These are phyloP conservation scores for Colletotrichum higginsianum DNA, from an alignment of 2,329 filamentous ascomycete genomes.

Conservation along the genomic window DNA sequence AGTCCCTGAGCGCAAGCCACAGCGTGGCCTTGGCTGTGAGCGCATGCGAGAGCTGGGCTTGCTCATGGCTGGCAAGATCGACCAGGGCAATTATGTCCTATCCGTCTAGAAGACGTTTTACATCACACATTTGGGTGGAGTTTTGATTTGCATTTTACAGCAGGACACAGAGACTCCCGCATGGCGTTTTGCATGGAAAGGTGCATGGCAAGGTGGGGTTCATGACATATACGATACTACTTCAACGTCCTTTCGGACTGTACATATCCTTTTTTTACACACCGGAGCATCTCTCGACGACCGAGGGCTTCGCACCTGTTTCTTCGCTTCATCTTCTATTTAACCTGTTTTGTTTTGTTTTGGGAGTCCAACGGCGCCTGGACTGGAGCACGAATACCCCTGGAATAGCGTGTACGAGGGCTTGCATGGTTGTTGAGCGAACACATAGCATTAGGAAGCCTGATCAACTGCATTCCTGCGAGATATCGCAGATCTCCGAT, in stretches of 20 bases:
- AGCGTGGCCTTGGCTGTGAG: conserved; percentile 90
- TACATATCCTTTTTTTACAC: conserved; percentile 43
- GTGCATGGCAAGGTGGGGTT: conserved; percentile 43
- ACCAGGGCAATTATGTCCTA: conserved; percentile 82
- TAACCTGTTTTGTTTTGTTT: conserved; percentile 5
- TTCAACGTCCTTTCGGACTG: conserved; percentile 41
- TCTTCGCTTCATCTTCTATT: conserved; percentile 34
- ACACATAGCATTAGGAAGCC: conserved; percentile 43
- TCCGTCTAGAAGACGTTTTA: conserved; percentile 68
- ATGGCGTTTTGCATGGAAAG: conserved; percentile 41
- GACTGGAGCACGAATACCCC: conserved; percentile 42
- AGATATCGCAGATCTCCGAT: conserved; percentile 41
- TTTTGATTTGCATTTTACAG: conserved; percentile 26
- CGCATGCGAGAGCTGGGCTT: conserved; percentile 91
- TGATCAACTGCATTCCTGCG: conserved; percentile 43
- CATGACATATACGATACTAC: conserved; percentile 45
- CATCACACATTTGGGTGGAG: conserved; percentile 20
- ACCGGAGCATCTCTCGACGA: conserved; percentile 19
- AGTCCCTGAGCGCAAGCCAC: conserved; percentile 74
- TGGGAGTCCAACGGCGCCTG: conserved; percentile 35
- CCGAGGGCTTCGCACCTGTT: conserved; percentile 31
- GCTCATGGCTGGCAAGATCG: conserved; percentile 85
- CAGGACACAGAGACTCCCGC: conserved; percentile 20
- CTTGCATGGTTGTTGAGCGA: conserved; percentile 41
- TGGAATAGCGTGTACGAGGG: conserved; percentile 42